Evolutionary conservation across 495 filamentous ascomycete genomes (phyloP), one percentile per base, ranked within the genome.

Genomic region (Xylaria acuta): DNA sequence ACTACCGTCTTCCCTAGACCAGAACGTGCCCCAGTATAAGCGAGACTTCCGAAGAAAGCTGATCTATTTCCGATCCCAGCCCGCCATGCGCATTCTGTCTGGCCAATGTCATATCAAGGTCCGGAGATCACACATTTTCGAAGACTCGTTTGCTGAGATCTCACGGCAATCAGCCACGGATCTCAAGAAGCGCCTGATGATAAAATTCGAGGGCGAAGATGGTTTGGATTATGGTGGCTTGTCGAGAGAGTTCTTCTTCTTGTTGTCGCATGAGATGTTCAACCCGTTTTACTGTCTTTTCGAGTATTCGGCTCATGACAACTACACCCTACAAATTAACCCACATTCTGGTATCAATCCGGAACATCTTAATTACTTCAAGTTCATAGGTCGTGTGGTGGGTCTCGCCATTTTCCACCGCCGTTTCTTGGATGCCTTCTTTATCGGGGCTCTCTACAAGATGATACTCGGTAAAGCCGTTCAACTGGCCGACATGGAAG

Each of bases 261-360:
- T 99, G 69, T 89, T 99, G 51, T 98, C 96, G n/a, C 96, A 99
- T 83, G 96, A 99, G 86, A 99, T 99, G 96, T 99, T 99, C 84
- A 99, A 99, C 82, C 96, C 96, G 67, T 99, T 99, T 85, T 99
- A 99, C 85, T 99, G 96, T 83, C 88, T 99, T 58, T 99, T 99
- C 86, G 96, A 99, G 84, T 99, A 99, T 81, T 98, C 96, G 73
- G 96, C 96, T 38, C 96, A 99, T 85, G 96, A 99, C 89, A 99
- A 99, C 85, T 99, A 99, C 85, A 99, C 96, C 67, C 91, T 99
- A 70, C 96, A 99, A 84, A 99, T 99, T 86, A 99, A 99, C 84
- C 96, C 96, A 70, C 96, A 99, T 80, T 99, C 96, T 71, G 96
- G 96, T 73, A 98, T 99, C 82, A 99, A 99, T 83, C 97, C 96